Percentiles rank a stretch among this genome's conserved stretches.
Evolutionary conservation across 371 early-diverging fungal species (phyloP).

Genomic region (Haplosporangium sp.): DNA sequence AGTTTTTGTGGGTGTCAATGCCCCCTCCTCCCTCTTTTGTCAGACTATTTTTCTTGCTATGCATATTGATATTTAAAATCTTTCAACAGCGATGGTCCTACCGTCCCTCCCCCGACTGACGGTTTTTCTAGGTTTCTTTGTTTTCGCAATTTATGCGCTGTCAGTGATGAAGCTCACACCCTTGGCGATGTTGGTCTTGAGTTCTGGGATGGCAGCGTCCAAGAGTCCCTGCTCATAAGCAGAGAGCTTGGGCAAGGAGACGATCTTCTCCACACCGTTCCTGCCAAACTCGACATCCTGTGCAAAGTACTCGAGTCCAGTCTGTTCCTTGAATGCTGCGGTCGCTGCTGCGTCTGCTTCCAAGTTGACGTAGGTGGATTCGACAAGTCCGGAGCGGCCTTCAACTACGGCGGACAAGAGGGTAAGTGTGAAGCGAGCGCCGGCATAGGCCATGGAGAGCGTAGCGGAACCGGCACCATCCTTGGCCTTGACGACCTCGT

Average conservation of each 20-base stretch:
- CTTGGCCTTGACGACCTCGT: constrained; percentile 97
- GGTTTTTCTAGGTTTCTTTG: too few relatives aligned
- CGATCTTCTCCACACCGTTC: constrained; percentile 79
- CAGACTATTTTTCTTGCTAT: too few relatives aligned
- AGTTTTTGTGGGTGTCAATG: too few relatives aligned
- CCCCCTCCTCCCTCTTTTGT: too few relatives aligned
- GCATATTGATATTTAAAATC: too few relatives aligned
- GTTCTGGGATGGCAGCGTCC: constrained; percentile 76
- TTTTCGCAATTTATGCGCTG: constrained; percentile 2
- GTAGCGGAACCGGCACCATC: constrained; percentile 87
- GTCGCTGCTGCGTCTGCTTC: constrained; percentile 59
- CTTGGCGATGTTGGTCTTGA: constrained; percentile 83
- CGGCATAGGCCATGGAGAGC: constrained; percentile 92
- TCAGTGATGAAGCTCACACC: constrained; percentile 66
- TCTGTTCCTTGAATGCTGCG: constrained; percentile 25
- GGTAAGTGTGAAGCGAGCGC: constrained; percentile 83
- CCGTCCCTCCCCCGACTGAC: neutral
- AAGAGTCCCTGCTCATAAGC: constrained; percentile 79
- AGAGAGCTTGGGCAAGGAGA: constrained; percentile 73
- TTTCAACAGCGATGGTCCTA: too few relatives aligned
- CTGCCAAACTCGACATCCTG: constrained; percentile 85
- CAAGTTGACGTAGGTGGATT: constrained; percentile 82
- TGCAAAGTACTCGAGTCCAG: constrained; percentile 83
- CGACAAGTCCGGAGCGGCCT: constrained; percentile 73
- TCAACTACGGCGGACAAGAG: constrained; percentile 76